phyloP scores from a whole-genome alignment of 2,329 filamentous ascomycete species.

The Aspergillus tamarii region DNA sequence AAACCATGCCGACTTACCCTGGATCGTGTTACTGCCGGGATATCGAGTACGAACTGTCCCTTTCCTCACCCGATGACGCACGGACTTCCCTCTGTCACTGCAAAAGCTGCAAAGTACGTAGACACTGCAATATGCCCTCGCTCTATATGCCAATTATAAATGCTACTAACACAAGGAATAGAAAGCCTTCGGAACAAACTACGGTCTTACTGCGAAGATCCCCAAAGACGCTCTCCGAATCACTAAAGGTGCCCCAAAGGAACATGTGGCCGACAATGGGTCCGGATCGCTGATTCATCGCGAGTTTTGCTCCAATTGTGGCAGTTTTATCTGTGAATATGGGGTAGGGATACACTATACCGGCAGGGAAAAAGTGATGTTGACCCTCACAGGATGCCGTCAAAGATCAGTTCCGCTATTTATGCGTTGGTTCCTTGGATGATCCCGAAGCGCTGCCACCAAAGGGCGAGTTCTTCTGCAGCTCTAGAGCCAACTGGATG shows the following conservation, averaged over 20 bases:
- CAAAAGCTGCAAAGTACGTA: slow-evolving; percentile 52
- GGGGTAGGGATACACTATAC: slow-evolving; percentile 42
- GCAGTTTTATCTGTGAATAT: slow-evolving; percentile 56
- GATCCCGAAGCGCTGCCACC: slow-evolving; percentile 53
- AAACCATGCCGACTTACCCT: slow-evolving; percentile 35
- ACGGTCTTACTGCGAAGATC: slow-evolving; percentile 57
- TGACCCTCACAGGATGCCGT: slow-evolving; percentile 28
- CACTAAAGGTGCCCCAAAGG: slow-evolving; percentile 43
- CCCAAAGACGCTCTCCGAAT: slow-evolving; percentile 49
- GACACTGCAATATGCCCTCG: background rate
- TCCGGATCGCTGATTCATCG: slow-evolving; percentile 51
- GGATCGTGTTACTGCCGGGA: slow-evolving; percentile 55
- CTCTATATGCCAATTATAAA: no score
- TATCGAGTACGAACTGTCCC: slow-evolving; percentile 51
- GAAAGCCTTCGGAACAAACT: slow-evolving; percentile 57
- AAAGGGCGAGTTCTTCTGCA: slow-evolving; percentile 61
- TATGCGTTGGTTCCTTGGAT: slow-evolving; percentile 56
- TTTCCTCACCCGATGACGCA: slow-evolving; percentile 51
- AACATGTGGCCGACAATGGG: slow-evolving; percentile 56
- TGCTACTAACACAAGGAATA: slow-evolving; percentile 21
- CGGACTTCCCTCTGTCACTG: slow-evolving; percentile 59
- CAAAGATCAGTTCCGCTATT: slow-evolving; percentile 43
- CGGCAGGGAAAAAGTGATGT: background rate
- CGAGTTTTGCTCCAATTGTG: slow-evolving; percentile 58
- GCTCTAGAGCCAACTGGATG: slow-evolving; percentile 54